A percentile compares a stretch with the other conserved stretches of the same genome.
These are phyloP conservation scores for Pleomassaria siparia DNA, from an alignment of 2,329 filamentous ascomycete species.

Conservation along the genomic window DNA sequence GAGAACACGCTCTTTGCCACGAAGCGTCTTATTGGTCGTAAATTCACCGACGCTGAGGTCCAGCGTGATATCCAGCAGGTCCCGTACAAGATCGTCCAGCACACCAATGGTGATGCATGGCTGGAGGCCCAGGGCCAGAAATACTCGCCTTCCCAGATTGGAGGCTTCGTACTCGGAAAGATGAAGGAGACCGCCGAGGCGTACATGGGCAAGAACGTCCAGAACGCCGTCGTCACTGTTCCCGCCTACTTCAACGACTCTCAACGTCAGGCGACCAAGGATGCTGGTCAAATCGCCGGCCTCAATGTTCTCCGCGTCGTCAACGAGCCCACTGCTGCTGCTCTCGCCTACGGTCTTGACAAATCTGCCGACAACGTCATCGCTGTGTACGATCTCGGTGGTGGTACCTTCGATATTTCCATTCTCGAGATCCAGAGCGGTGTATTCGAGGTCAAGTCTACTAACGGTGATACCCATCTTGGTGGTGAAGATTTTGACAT, in stretches of 20 bases:
- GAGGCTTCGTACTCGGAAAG: slow-evolving; percentile 94
- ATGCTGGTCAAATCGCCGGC: slow-evolving; percentile 93
- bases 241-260: slow-evolving; percentile 99
- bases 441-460: slow-evolving; percentile 98
- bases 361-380: slow-evolving; percentile 89
- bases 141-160: slow-evolving; percentile 97
- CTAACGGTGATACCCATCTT: slow-evolving; percentile 97
- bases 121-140: slow-evolving; percentile 89
- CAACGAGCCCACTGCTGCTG: slow-evolving; percentile 95
- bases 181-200: slow-evolving; percentile 99
- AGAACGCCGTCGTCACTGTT: slow-evolving; percentile 96
- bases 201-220: slow-evolving; percentile 85
- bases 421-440: slow-evolving; percentile 96
- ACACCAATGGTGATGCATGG: slow-evolving; percentile 96
- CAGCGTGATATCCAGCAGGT: slow-evolving; percentile 98
- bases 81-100: slow-evolving; percentile 97
- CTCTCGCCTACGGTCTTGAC: slow-evolving; percentile 93
- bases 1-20: slow-evolving; percentile 98
- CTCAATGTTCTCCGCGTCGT: slow-evolving; percentile 97
- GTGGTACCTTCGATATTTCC: slow-evolving; percentile 99
- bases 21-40: slow-evolving; percentile 97
- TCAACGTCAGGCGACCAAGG: slow-evolving; percentile 97
- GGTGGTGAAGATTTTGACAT: slow-evolving; percentile 99
- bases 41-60: slow-evolving; percentile 90
- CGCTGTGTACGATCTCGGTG: slow-evolving; percentile 96